phyloP scores from a whole-genome alignment of 2,329 filamentous ascomycete genomes.

The Penicillium sp. region DNA sequence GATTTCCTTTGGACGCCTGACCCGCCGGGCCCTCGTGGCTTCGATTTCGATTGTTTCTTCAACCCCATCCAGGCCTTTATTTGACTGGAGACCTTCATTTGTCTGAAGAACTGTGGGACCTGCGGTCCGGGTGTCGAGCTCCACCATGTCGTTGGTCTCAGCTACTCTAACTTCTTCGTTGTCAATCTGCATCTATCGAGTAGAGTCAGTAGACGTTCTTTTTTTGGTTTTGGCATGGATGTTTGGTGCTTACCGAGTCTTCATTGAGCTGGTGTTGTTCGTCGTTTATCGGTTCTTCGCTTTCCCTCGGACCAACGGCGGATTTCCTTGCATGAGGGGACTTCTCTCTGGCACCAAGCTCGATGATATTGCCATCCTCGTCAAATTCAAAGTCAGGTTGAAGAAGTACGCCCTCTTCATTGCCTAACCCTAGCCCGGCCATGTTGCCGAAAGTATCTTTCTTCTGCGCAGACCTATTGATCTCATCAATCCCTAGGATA shows the following conservation, averaged over 20 bases:
- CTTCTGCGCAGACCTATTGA: constrained; percentile 37
- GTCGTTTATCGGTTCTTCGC: not conserved
- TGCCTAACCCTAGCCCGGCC: constrained; percentile 19
- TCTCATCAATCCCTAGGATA: constrained; percentile 43
- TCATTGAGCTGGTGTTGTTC: not conserved
- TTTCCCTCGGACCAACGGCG: not conserved
- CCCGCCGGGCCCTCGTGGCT: constrained; percentile 1
- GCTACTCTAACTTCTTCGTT: not conserved
- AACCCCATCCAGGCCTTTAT: not conserved
- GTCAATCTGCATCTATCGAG: constrained; percentile 2
- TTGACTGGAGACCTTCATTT: not conserved
- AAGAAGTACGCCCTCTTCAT: constrained; percentile 48
- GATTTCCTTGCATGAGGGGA: constrained; percentile 12
- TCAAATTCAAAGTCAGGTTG: constrained; percentile 62
- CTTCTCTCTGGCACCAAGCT: constrained; percentile 33
- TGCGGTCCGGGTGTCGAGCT: not conserved
- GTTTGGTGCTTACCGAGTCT: constrained; percentile 5
- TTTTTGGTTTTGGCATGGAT: not conserved
- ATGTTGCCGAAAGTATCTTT: constrained; percentile 26
- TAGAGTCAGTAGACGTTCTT: not conserved
- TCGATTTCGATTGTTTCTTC: not conserved
- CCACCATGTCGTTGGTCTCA: not conserved
- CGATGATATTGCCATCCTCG: constrained; percentile 58
- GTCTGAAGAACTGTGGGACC: not conserved
- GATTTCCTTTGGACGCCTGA: constrained; percentile 37